Conservation (phyloP, 768 basidiomycete genomes). For the Trametes gibbosa region DNA sequence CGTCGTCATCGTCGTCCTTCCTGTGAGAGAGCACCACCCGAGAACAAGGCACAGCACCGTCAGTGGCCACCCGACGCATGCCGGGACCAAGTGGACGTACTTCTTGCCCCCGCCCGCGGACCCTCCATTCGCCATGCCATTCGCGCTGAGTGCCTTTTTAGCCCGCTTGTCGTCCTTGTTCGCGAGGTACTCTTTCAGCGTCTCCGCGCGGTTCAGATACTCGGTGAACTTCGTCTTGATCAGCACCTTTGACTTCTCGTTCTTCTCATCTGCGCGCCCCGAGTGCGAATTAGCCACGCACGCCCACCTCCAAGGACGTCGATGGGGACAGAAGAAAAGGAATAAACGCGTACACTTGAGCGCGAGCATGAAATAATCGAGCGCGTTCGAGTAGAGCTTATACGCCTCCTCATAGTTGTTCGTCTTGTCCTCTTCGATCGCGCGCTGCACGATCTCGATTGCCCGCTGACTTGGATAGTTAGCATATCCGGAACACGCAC, state of each 20-base stretch:
- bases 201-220: constrained; percentile 90
- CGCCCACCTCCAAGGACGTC: background rate
- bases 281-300: background rate
- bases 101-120: constrained; percentile 34
- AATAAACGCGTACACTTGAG: constrained; percentile 67
- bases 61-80: background rate
- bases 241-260: constrained; percentile 83
- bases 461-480: constrained; percentile 49
- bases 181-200: constrained; percentile 79
- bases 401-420: constrained; percentile 93
- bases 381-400: constrained; percentile 90
- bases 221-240: constrained; percentile 88
- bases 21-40: constrained; percentile 16
- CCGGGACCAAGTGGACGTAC: constrained; percentile 29
- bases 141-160: constrained; percentile 48
- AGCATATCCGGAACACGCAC: no score
- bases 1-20: constrained; percentile 65
- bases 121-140: constrained; percentile 40
- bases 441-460: constrained; percentile 88
- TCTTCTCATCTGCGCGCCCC: constrained; percentile 76
- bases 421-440: constrained; percentile 90
- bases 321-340: background rate
- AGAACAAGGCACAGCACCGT: background rate
- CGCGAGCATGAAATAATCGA: constrained; percentile 99
- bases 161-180: constrained; percentile 61